Base-by-base conservation (phyloP, 2,329 filamentous ascomycete species). In the Endoconidiophora polonica region DNA sequence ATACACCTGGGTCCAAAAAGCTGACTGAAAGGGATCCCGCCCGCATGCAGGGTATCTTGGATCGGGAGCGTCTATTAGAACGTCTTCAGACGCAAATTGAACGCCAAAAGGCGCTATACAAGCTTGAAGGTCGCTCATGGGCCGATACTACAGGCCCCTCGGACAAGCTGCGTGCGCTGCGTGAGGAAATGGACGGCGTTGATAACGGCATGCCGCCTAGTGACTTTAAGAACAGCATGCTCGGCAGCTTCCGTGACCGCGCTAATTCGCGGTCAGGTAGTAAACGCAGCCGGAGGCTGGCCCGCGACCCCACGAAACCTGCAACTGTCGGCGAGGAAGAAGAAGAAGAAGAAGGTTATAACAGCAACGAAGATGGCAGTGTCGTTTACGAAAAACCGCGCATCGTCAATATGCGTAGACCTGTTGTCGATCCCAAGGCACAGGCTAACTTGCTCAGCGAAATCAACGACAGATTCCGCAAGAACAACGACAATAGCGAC, bases 21-120 rank as follows among this genome's bases (percentile, higher is more conserved):
- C 66, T 79, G 38, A 72, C 64, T 45, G 73, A 78, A 39, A 76
- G 74, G 20, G 83, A 91, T 61, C 78, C 85, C 22, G 70, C 77
- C 26, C 82, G 81, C 50, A 86, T 90, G 81, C 79, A 87, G 62
- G 91, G 91, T 55, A 96, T 98, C 54, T 71, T 98, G 56, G 88
- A 96, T 62, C 83, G 91, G 23, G 86, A 95, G 60, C 80, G 76
- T 60, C 79, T 98, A 57, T 93, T 98, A 83, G 85, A 87, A 61
- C 81, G 88, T 48, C 73, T 98, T 52, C 88, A 94, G 64, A 93
- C 86, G 71, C 91, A 96, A 66, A 77, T 98, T 40, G 90, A 96
- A 68, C 75, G 91, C 56, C 90, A 94, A 56, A 96, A 96, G 74
- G 96, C 91, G 1, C 88, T 96, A 62, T 94, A 86, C 66, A 95